Conservation (phyloP, 352 stramenopile species). For the Peronosclerospora sorghi region DNA sequence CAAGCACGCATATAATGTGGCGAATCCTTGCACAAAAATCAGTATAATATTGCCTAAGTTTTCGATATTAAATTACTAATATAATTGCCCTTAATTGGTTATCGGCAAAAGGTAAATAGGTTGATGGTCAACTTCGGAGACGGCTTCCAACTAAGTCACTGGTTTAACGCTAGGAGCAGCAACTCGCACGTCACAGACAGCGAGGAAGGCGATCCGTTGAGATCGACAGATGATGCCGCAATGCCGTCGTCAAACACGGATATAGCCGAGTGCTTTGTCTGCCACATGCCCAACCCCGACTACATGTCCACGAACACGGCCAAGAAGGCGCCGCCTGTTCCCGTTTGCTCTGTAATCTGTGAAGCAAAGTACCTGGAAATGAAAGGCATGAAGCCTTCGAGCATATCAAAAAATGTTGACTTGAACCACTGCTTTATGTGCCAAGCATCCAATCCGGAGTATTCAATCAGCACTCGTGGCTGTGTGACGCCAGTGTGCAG, state of each 20-base stretch:
- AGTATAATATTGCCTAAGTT: too few relatives aligned
- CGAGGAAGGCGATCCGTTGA: constrained; percentile 25
- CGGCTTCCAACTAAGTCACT: constrained; percentile 71
- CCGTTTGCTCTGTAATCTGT: constrained; percentile 44
- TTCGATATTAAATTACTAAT: too few relatives aligned
- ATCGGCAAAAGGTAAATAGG: not conserved
- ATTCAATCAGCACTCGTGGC: constrained; percentile 48
- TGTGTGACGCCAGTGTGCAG: constrained; percentile 51
- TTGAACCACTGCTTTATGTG: constrained; percentile 54
- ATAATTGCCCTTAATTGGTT: too few relatives aligned
- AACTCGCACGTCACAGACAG: constrained; percentile 30
- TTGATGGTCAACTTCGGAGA: constrained; percentile 35
- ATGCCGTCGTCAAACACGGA: constrained; percentile 12
- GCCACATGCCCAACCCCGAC: constrained; percentile 41
- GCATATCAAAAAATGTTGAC: constrained; percentile 13
- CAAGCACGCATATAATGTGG: too few relatives aligned
- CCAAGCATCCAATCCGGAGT: constrained; percentile 42
- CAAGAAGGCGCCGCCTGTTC: constrained; percentile 41
- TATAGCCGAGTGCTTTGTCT: constrained; percentile 42
- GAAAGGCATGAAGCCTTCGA: constrained; percentile 35
- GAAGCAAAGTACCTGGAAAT: constrained; percentile 43
- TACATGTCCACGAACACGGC: constrained; percentile 54
- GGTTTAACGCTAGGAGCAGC: constrained; percentile 52
- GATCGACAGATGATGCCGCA: constrained; percentile 11
- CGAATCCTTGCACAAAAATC: too few relatives aligned